Evolutionary conservation across 345 rosid species (phyloP).

Genomic region (Bruguiera gymnorhiza): DNA sequence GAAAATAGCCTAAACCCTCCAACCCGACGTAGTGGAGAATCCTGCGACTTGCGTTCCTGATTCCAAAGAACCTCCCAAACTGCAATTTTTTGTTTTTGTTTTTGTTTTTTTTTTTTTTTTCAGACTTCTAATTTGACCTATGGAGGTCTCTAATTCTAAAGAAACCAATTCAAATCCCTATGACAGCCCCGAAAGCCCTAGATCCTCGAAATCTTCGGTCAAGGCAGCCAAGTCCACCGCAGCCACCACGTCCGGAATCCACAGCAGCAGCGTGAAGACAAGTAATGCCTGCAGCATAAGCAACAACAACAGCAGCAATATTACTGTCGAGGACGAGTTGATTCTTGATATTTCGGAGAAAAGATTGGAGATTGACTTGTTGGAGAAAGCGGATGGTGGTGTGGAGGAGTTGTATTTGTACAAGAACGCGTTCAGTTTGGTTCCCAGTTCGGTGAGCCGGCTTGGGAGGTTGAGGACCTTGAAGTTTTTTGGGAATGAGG

Average conservation of each 20-base stretch:
- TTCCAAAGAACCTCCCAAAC: no score
- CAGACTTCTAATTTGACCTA: slow-evolving; percentile 7
- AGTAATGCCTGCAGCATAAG: neutral
- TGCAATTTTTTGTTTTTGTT: no score
- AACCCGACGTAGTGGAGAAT: neutral
- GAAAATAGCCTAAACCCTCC: neutral
- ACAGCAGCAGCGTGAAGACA: neutral
- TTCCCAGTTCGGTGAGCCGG: slow-evolving; percentile 66
- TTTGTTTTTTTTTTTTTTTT: neutral
- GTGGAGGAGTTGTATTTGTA: slow-evolving; percentile 64
- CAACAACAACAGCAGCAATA: slow-evolving; percentile 12
- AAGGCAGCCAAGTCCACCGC: slow-evolving; percentile 2
- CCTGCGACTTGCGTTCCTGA: neutral
- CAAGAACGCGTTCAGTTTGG: slow-evolving; percentile 67
- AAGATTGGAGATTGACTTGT: slow-evolving; percentile 59
- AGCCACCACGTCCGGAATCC: neutral
- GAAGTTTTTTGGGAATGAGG: slow-evolving; percentile 81
- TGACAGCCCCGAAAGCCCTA: slow-evolving; percentile 20
- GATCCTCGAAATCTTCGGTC: slow-evolving; percentile 10
- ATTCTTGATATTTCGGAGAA: slow-evolving; percentile 71
- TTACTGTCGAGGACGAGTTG: slow-evolving; percentile 44
- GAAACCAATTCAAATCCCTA: slow-evolving; percentile 14
- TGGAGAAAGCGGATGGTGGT: slow-evolving; percentile 36
- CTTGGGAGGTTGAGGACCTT: slow-evolving; percentile 53
- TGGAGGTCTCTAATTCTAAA: slow-evolving; percentile 33